Conservation (phyloP, 768 basidiomycete species). For the Lyophyllum decastes region DNA sequence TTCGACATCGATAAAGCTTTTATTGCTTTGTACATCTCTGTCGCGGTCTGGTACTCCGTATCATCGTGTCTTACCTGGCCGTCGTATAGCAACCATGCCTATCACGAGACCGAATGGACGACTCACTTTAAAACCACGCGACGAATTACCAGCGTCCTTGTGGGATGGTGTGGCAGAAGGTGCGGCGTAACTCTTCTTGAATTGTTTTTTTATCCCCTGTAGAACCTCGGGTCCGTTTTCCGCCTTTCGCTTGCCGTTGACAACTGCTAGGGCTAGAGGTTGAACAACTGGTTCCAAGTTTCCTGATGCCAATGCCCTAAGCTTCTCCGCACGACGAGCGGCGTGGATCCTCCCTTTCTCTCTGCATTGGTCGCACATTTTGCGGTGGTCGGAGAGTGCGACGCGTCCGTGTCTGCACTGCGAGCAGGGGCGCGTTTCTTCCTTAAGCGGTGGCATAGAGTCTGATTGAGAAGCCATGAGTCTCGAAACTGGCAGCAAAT, state of each 20-base stretch:
- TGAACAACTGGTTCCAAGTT: too few species aligned
- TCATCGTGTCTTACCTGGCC: background rate
- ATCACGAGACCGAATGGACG: background rate
- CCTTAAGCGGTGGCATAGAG: background rate
- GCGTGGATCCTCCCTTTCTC: background rate
- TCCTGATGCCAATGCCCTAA: too few species aligned
- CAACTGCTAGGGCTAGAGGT: background rate
- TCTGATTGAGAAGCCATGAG: background rate
- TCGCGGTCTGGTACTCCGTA: slow-evolving; percentile 31
- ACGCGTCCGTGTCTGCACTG: slow-evolving; percentile 1
- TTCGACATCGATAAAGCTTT: slow-evolving; percentile 8
- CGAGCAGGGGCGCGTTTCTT: background rate
- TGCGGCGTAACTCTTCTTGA: slow-evolving; percentile 4
- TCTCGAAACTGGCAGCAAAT: too few species aligned
- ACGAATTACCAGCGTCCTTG: background rate
- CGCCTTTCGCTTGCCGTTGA: background rate
- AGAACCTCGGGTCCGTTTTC: slow-evolving; percentile 10
- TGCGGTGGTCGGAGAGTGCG: background rate
- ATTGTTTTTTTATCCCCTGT: slow-evolving; percentile 21
- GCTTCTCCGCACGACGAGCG: background rate
- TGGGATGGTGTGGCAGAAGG: background rate
- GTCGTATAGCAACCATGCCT: too few species aligned
- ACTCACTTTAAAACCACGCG: background rate
- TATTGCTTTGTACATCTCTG: slow-evolving; percentile 26
- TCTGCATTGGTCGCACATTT: slow-evolving; percentile 2